phyloP scores from a whole-genome alignment of 148 eudicot genomes.

The Mesembryanthemum crystallinum region DNA sequence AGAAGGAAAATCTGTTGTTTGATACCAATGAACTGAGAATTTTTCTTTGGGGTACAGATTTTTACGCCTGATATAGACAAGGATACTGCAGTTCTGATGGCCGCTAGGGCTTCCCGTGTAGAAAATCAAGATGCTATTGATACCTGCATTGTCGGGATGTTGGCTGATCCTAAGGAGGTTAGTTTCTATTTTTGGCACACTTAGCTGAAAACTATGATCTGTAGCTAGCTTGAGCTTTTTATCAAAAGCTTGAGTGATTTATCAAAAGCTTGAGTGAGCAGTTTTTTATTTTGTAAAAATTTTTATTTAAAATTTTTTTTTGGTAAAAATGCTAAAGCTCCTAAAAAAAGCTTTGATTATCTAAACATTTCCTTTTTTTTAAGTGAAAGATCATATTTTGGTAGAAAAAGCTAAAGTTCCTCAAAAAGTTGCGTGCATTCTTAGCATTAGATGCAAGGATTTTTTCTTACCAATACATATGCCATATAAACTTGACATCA shows the following conservation, averaged over 20 bases:
- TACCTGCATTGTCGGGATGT: slow-evolving; percentile 83
- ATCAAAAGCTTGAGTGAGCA: too few relatives aligned
- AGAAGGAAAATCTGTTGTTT: background rate
- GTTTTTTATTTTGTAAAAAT: too few relatives aligned
- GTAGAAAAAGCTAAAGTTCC: too few relatives aligned
- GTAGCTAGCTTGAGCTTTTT: too few relatives aligned
- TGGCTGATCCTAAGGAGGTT: slow-evolving; percentile 85
- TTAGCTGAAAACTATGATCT: background rate
- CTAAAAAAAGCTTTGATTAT: too few relatives aligned
- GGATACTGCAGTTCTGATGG: slow-evolving; percentile 49
- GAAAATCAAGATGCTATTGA: slow-evolving; percentile 95
- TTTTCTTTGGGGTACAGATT: slow-evolving; percentile 33
- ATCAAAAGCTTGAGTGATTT: too few relatives aligned
- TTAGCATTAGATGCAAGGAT: background rate
- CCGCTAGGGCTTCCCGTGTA: slow-evolving; percentile 86
- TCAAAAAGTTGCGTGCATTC: background rate
- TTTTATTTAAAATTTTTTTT: too few relatives aligned
- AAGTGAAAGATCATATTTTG: too few relatives aligned
- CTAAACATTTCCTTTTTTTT: too few relatives aligned
- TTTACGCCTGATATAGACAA: slow-evolving; percentile 46
- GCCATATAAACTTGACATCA: background rate
- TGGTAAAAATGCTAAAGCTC: too few relatives aligned
- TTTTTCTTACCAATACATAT: background rate
- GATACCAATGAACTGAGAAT: background rate
- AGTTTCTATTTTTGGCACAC: background rate